Percentiles rank a stretch among this genome's conserved stretches.
Conservation (phyloP, 2,329 filamentous ascomycete species). For the Blumeria hordei region DNA sequence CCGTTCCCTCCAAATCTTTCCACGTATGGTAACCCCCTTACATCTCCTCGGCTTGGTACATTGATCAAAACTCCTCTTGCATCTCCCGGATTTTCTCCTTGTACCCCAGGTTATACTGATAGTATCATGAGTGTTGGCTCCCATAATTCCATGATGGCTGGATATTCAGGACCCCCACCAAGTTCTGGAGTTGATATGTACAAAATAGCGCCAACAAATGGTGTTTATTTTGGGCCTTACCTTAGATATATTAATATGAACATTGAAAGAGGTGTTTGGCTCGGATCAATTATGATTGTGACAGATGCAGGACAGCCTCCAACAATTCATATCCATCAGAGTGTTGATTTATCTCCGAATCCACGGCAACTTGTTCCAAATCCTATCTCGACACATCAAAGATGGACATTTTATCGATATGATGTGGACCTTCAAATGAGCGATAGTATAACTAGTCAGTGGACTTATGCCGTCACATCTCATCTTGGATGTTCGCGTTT, state of each 20-base stretch:
- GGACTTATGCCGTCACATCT: conserved; percentile 96
- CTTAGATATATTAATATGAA: conserved; percentile 95
- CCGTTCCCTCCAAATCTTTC: conserved; percentile 59
- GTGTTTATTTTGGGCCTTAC: conserved; percentile 94
- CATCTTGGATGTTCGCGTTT: conserved; percentile 95
- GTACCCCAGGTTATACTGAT: conserved; percentile 64
- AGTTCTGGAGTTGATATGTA: conserved; percentile 81
- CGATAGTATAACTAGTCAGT: conserved; percentile 55
- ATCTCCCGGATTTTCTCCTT: conserved; percentile 63
- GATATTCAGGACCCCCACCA: conserved; percentile 73
- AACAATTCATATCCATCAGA: conserved; percentile 87
- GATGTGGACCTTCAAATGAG: conserved; percentile 79
- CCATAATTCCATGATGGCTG: conserved; percentile 50
- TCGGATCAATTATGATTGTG: conserved; percentile 80
- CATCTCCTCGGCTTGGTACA: conserved; percentile 34
- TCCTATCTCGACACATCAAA: conserved; percentile 68
- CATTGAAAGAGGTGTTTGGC: conserved; percentile 68
- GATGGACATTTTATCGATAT: conserved; percentile 92
- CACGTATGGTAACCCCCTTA: conserved; percentile 50
- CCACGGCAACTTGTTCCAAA: conserved; percentile 65
- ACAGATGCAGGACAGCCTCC: conserved; percentile 81
- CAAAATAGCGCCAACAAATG: conserved; percentile 79
- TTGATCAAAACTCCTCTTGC: conserved; percentile 40
- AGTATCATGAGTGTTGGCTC: conserved; percentile 64
- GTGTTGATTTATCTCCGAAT: conserved; percentile 74